phyloP scores from a whole-genome alignment of 2,329 filamentous ascomycete species.

The Pyrenophora tritici-repentis region DNA sequence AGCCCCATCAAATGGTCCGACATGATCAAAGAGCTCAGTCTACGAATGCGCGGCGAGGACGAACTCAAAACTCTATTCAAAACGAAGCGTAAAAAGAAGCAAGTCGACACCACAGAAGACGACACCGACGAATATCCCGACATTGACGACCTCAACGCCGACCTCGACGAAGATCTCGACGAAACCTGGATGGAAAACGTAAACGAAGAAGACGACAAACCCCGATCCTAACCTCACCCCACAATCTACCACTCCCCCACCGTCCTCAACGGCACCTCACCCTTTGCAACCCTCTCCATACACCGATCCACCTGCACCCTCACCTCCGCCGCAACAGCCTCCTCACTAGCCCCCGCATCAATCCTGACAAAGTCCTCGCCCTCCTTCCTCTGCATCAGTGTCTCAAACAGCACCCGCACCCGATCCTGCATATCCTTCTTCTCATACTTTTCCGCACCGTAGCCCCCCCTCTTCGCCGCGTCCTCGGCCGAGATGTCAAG shows the following conservation, averaged over 20 bases:
- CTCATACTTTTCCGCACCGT: conserved; percentile 88
- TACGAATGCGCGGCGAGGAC: conserved; percentile 71
- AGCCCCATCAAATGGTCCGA: conserved; percentile 70
- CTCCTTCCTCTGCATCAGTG: conserved; percentile 55
- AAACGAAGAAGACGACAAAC: conserved; percentile 33
- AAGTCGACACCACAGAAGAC: conserved; percentile 25
- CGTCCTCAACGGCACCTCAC: conserved; percentile 25
- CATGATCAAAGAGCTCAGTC: conserved; percentile 80
- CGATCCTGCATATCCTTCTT: conserved; percentile 78
- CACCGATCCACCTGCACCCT: conserved; percentile 26
- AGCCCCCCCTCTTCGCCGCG: conserved; percentile 79
- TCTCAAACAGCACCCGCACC: conserved; percentile 74
- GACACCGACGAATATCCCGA: conserved; percentile 20
- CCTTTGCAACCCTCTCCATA: conserved; percentile 35
- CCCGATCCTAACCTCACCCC: background rate
- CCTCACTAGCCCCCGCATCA: conserved; percentile 58
- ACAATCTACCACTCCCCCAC: conserved; percentile 39
- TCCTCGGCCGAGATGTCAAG: conserved; percentile 77
- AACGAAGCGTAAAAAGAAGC: conserved; percentile 49
- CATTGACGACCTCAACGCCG: conserved; percentile 33
- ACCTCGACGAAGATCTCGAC: conserved; percentile 41
- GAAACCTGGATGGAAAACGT: conserved; percentile 43
- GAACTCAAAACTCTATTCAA: conserved; percentile 73
- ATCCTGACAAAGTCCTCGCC: conserved; percentile 59
- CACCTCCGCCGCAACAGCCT: conserved; percentile 55